Base-by-base conservation (phyloP, 2,329 filamentous ascomycete species). In the Colletotrichum truncatum region DNA sequence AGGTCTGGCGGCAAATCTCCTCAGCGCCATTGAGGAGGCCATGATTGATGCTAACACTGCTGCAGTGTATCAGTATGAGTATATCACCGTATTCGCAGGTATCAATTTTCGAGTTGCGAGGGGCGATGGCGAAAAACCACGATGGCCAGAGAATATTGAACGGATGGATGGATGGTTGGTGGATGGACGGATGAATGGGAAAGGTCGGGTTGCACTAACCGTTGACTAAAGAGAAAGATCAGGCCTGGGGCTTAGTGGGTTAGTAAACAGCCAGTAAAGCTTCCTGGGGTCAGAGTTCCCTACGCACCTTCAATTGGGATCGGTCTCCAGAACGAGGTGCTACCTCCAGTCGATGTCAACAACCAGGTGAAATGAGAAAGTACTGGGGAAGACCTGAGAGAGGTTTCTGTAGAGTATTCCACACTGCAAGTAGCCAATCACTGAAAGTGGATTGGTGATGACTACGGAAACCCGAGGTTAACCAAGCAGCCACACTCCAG, bases 1-100 rank as follows among this genome's bases (percentile, higher is more conserved):
- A 80, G 86, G 81, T 76, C 81, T 81, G 74, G 82, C 76, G 76
- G 84, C 81, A 75, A 89, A 78, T 78, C 85, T 86, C 79, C 87
- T 86, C 84, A 89, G 81, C 76, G 86, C 86, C 82, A 89, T 87
- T 80, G 86, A 86, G 77, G 87, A 87, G 79, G 88, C 86, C 82
- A 86, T 89, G 73, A 67, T 80, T 72, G 74, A 49, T 65, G 36
- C 36, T 25, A 43, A 38, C 34, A 56, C 49, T 66, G 30, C 38
- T 28, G 4, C 4, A 9, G 4, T 21, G 51, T 63, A 11, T 66
- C 49, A 66, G 57, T 36, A 43, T n/a, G 21, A n/a, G 11, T 32
- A 28, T 55, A 25, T 45, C 12, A 25, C 4, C 11, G 16, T 30
- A 38, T 53, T 28, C 10, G 34, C 7, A 8, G 39, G 18, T 36